Evolutionary conservation across 441 rosid species (phyloP), one percentile per base, ranked within the genome.

Genomic region (Arabidopsis hybrid): DNA sequence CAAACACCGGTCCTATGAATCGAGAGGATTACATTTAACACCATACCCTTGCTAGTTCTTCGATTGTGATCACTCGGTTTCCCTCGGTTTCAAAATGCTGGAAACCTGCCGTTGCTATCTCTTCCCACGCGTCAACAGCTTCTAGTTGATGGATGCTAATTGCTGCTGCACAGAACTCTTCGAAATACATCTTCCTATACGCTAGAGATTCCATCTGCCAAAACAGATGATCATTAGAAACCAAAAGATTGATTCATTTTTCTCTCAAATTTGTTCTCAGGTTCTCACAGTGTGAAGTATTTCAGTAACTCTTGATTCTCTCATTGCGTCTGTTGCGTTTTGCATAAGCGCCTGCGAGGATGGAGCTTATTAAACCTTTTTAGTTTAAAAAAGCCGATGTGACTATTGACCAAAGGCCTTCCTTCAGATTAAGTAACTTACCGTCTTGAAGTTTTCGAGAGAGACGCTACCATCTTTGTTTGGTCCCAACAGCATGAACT

Each of bases 141-240:
- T 94, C 98, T 58, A 91, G 72, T 35, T 94, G 98, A 80, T 94
- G 84, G 3, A 86, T 80, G 69, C 98, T 91, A 66, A 89, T 85
- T 16, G 96, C 93, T 47, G 97, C 96, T 2, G 97, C 98, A 65
- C 97, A 91, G 63, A 94, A 94, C 76, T 94, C 98, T 62, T 94
- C 93, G 65, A 91, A 94, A 58, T 84, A 88, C 95, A 94, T 89
- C 82, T 85, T 91, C 79, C 89, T 85, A 80, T 90, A 86, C 12
- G 89, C 83, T 53, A 93, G 86, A 12, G 97, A 82, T 26, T 87
- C 96, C 96, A 93, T 85, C 98, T 93, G 84, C 29, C 11, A 66
- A 18, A 51, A 59, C 43, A 65, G 1, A 34, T 31, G 13, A 46
- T 57, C 49, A 55, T 29, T 50, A 16, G 14, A n/a, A 72, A 39